A percentile compares a stretch with the other conserved stretches of the same genome.
Evolutionary conservation across 164 flowering plant genomes (phyloP).

Genomic region (Kingdonia uniflora): DNA sequence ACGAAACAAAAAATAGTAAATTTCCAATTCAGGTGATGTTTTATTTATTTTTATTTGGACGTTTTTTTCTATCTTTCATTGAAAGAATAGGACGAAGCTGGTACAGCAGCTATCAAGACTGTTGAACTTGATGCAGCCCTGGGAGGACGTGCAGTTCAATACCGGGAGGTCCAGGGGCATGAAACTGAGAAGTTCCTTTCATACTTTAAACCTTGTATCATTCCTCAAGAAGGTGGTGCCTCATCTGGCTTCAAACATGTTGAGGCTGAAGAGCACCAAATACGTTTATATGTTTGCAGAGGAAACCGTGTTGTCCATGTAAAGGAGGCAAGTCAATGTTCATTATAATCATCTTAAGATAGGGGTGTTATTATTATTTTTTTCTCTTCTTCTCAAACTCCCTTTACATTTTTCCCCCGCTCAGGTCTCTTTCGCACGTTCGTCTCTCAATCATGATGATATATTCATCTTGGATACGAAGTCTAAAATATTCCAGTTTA

Average conservation of each 20-base stretch:
- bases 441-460: slow-evolving; percentile 95
- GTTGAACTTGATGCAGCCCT: slow-evolving; percentile 97
- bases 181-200: slow-evolving; percentile 96
- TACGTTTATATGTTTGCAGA: slow-evolving; percentile 73
- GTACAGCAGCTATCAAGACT: slow-evolving; percentile 90
- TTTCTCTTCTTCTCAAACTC: too few species aligned
- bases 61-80: slow-evolving; percentile 1
- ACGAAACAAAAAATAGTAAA: too few species aligned
- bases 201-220: slow-evolving; percentile 94
- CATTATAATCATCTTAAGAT: not conserved
- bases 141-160: slow-evolving; percentile 99
- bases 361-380: too few species aligned
- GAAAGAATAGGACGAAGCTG: slow-evolving; percentile 84
- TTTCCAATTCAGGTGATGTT: not conserved
- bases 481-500: slow-evolving; percentile 94
- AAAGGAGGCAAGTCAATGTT: slow-evolving; percentile 68
- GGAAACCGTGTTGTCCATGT: slow-evolving; percentile 98
- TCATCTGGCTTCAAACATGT: slow-evolving; percentile 89
- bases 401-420: slow-evolving; percentile 1
- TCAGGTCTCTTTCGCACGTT: slow-evolving; percentile 91
- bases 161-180: slow-evolving; percentile 97
- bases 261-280: slow-evolving; percentile 66
- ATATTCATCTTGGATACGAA: slow-evolving; percentile 86
- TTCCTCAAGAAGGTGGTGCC: slow-evolving; percentile 90
- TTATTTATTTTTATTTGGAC: not conserved